Evolutionary conservation across 257 asterid genomes (phyloP).

Genomic region (Hygrophila difformis): DNA sequence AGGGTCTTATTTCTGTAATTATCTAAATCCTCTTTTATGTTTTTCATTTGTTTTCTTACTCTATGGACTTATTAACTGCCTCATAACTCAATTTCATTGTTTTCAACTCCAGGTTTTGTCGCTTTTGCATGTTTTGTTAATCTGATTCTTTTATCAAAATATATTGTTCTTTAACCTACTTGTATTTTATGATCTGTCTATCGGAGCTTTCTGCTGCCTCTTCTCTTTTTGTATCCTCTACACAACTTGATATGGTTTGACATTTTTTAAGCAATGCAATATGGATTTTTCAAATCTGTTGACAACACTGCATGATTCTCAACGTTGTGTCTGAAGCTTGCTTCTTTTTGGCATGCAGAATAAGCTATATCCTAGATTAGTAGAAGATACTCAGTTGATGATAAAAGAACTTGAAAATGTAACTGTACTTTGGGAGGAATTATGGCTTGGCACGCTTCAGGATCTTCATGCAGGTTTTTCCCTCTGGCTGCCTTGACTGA

Average conservation of each 20-base stretch:
- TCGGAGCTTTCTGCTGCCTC: background rate
- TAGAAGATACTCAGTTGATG: slow-evolving; percentile 88
- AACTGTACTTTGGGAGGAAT: slow-evolving; percentile 97
- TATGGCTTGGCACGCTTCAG: slow-evolving; percentile 98
- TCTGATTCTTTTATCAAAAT: too few species aligned
- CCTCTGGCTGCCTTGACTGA: slow-evolving; percentile 16
- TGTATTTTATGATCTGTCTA: background rate
- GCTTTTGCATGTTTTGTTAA: too few species aligned
- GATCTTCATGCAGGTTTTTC: slow-evolving; percentile 88
- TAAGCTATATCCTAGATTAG: slow-evolving; percentile 74
- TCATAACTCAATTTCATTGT: too few species aligned
- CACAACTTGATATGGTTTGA: background rate
- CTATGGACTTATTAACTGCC: too few species aligned
- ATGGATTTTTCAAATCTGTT: slow-evolving; percentile 10
- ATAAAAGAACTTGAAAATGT: slow-evolving; percentile 91
- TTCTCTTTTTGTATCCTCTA: background rate
- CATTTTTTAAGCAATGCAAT: background rate
- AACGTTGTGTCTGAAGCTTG: background rate
- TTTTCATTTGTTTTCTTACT: too few species aligned
- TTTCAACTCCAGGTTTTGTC: too few species aligned
- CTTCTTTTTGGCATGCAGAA: slow-evolving; percentile 46
- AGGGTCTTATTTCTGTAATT: too few species aligned
- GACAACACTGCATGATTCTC: background rate
- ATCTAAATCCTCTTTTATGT: too few species aligned
- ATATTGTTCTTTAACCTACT: background rate